Evolutionary conservation across 2,329 filamentous ascomycete genomes (phyloP), one percentile per base, ranked within the genome.

Genomic region (Pezicula radicicola): DNA sequence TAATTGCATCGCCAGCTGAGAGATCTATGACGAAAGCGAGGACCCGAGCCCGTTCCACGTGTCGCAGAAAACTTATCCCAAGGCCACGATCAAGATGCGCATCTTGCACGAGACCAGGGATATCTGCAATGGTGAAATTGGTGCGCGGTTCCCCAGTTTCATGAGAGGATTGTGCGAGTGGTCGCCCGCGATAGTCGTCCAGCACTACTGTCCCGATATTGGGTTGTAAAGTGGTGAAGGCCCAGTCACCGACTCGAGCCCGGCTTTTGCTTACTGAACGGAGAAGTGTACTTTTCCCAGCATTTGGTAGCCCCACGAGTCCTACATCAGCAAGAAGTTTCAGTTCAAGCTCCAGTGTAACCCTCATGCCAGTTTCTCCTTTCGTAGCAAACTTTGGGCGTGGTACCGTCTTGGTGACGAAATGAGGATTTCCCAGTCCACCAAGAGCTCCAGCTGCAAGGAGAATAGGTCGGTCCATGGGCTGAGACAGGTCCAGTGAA

Each of bases 161-260:
- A 61, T 65, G 74, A 16, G 61, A 71, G 62, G 64, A 66, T 59
- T 63, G 71, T 63, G 57, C 69, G 6, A 73, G 51, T 1, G 91
- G 90, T 0, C 89, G 83, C 2, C 92, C 91, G 52, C 84, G 85
- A 72, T 94, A 83, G 66, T 92, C 83, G 69, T 99, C 94, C 10
- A 99, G 80, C 13, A 97, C 87, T 6, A 99, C 91, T 1, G 94
- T 99, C 47, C 94, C 94, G 50, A 99, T 95, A 61, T 96, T 97
- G 3, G 94, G 94, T 60, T 92, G 87, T 8, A 99, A 77, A 0
- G 94, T 99, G 3, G 94, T 99, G 68, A 99, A 99, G 9, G 91
- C 93, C 94, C 94, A 99, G 67, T 89, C 86, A 39, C 94, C 94
- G 4, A 99, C 85, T 37, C 94, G 83, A 2, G 94, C 90, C 54